Conservation (phyloP, 371 early-diverging fungal species). For the Mortierella sp. region DNA sequence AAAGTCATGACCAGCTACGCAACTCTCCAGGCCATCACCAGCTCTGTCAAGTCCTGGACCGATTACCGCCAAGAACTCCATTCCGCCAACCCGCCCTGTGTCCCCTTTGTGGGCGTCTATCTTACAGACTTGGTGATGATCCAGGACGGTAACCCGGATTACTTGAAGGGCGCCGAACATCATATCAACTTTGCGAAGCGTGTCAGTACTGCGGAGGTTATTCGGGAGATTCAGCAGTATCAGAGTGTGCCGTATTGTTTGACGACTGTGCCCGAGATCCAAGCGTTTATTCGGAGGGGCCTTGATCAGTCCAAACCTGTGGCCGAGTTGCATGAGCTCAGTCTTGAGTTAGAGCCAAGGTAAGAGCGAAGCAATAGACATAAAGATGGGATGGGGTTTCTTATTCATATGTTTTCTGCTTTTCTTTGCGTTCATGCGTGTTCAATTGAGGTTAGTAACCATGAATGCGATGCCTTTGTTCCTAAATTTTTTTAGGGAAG, state of each 20-base stretch:
- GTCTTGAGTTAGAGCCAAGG: conserved; percentile 80
- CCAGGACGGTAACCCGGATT: conserved; percentile 92
- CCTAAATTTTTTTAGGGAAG: background rate
- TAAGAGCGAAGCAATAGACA: conserved; percentile 20
- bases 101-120: conserved; percentile 92
- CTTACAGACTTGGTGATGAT: conserved; percentile 95
- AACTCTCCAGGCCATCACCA: conserved; percentile 75
- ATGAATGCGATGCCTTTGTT: background rate
- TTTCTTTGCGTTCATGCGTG: background rate
- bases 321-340: conserved; percentile 76
- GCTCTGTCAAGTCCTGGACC: conserved; percentile 84
- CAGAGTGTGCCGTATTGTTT: conserved; percentile 88
- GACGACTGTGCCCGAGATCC: conserved; percentile 82
- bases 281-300: conserved; percentile 77
- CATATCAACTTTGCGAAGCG: conserved; percentile 94
- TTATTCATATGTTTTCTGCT: too few species aligned
- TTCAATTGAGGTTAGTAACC: background rate
- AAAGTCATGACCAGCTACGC: conserved; percentile 68
- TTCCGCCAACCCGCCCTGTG: conserved; percentile 89
- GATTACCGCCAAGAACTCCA: conserved; percentile 90
- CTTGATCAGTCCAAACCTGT: conserved; percentile 73
- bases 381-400: background rate
- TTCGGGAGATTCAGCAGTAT: conserved; percentile 93
- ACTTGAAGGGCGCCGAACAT: conserved; percentile 65
- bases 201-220: conserved; percentile 87